A percentile compares a stretch with the other conserved stretches of the same genome.
Evolutionary conservation across 768 basidiomycete genomes (phyloP).

Genomic region (Hirschioporus abietinus): DNA sequence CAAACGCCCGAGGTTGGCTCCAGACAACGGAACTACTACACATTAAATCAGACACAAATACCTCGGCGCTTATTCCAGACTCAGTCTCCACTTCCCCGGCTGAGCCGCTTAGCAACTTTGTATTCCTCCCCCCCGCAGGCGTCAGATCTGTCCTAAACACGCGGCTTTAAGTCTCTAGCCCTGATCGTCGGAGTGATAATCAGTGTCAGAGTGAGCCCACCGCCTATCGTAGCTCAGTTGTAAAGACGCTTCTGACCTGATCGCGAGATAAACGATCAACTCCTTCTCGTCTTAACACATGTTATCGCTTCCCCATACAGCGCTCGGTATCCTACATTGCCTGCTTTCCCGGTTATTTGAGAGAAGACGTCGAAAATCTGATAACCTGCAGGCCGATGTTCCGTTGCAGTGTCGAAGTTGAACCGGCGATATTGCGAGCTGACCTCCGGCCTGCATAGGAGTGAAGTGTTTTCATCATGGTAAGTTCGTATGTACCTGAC

Average conservation of each 20-base stretch:
- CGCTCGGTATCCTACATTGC: too few species aligned
- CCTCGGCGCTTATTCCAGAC: neutral
- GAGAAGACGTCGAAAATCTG: too few species aligned
- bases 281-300: neutral
- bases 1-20: neutral
- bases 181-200: neutral
- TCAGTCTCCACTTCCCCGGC: neutral
- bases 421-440: neutral
- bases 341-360: neutral
- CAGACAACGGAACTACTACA: neutral
- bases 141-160: neutral
- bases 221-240: neutral
- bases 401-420: neutral
- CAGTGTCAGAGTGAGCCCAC: neutral
- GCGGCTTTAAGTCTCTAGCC: neutral
- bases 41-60: neutral
- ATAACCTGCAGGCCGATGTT: neutral
- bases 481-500: neutral
- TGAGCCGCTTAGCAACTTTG: neutral
- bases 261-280: neutral
- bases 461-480: neutral
- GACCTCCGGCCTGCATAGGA: neutral
- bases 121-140: neutral
- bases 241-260: neutral
- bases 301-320: neutral